A percentile compares a stretch with the other conserved stretches of the same genome.
Evolutionary conservation across 495 filamentous ascomycete genomes (phyloP).

Genomic region (Massariosphaeria phaeospora): DNA sequence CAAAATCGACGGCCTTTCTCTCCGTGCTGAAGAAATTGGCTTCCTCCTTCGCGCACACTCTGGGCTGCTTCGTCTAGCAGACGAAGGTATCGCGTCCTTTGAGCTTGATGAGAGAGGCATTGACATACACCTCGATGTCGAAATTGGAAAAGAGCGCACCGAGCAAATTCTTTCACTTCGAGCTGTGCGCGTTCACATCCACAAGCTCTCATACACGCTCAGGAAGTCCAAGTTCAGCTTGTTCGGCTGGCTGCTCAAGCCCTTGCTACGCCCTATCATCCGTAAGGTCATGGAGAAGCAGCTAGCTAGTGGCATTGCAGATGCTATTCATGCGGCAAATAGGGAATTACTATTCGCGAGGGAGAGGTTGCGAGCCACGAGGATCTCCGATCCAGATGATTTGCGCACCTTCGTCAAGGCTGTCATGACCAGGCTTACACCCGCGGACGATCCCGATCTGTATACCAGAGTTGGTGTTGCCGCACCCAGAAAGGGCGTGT

Average conservation of each 20-base stretch:
- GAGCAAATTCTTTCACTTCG: slow-evolving; percentile 78
- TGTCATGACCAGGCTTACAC: slow-evolving; percentile 66
- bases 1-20: slow-evolving; percentile 70
- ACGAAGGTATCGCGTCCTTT: slow-evolving; percentile 81
- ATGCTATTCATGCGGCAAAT: slow-evolving; percentile 66
- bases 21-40: slow-evolving; percentile 79
- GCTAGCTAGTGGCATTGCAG: slow-evolving; percentile 65
- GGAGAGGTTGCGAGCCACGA: slow-evolving; percentile 77
- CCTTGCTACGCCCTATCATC: slow-evolving; percentile 73
- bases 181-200: slow-evolving; percentile 70
- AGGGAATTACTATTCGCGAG: slow-evolving; percentile 80
- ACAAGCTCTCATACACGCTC: slow-evolving; percentile 77
- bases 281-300: slow-evolving; percentile 73
- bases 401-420: slow-evolving; percentile 76
- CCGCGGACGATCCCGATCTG: slow-evolving; percentile 66
- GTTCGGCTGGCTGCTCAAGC: slow-evolving; percentile 78
- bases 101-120: slow-evolving; percentile 78
- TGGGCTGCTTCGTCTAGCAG: slow-evolving; percentile 60
- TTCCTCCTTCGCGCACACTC: slow-evolving; percentile 70
- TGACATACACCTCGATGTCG: slow-evolving; percentile 65
- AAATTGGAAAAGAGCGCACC: slow-evolving; percentile 65
- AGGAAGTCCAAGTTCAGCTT: slow-evolving; percentile 69
- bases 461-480: slow-evolving; percentile 64
- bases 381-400: slow-evolving; percentile 76
- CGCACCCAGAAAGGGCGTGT: slow-evolving; percentile 61